These are phyloP conservation scores for Sporisorium sorghi DNA, from an alignment of 1,284 basidiomycete genomes.

Conservation along the genomic window DNA sequence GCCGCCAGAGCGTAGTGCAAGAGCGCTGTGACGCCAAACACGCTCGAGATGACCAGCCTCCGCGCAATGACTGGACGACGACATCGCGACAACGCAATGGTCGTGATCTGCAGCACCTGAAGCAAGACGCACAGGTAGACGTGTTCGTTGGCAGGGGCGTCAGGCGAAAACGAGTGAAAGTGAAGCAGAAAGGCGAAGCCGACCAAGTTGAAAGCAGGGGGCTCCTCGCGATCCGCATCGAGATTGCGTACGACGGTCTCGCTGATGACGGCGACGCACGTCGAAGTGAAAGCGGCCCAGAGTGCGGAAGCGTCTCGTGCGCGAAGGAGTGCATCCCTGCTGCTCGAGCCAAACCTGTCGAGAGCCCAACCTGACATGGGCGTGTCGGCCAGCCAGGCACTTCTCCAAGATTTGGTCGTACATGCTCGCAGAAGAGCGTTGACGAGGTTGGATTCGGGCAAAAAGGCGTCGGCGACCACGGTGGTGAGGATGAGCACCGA, in stretches of 20 bases:
- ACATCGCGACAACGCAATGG: constrained; percentile 37
- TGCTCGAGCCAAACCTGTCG: constrained; percentile 35
- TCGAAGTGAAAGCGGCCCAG: constrained; percentile 51
- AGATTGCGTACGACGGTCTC: constrained; percentile 50
- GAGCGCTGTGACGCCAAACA: constrained; percentile 49
- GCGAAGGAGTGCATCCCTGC: constrained; percentile 34
- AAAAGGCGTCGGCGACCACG: constrained; percentile 41
- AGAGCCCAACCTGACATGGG: constrained; percentile 39
- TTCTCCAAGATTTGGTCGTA: constrained; percentile 32
- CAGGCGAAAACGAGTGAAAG: constrained; percentile 54
- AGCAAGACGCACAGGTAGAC: constrained; percentile 61
- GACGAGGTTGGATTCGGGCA: constrained; percentile 24
- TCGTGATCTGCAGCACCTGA: constrained; percentile 56
- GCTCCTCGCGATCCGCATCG: constrained; percentile 55
- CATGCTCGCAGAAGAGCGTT: constrained; percentile 9
- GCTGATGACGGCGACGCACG: constrained; percentile 46
- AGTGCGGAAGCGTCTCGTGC: constrained; percentile 46
- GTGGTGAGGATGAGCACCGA: constrained; percentile 44
- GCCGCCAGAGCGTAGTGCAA: constrained; percentile 54
- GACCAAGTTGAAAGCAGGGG: constrained; percentile 62
- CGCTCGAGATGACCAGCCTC: constrained; percentile 52
- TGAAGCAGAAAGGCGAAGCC: constrained; percentile 63
- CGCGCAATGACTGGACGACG: constrained; percentile 38
- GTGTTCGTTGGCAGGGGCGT: constrained; percentile 55
- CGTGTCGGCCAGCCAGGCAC: constrained; percentile 42